A percentile compares a stretch with the other conserved stretches of the same genome.
Evolutionary conservation across 495 filamentous ascomycete genomes (phyloP).

Genomic region (Immersiella caudata): DNA sequence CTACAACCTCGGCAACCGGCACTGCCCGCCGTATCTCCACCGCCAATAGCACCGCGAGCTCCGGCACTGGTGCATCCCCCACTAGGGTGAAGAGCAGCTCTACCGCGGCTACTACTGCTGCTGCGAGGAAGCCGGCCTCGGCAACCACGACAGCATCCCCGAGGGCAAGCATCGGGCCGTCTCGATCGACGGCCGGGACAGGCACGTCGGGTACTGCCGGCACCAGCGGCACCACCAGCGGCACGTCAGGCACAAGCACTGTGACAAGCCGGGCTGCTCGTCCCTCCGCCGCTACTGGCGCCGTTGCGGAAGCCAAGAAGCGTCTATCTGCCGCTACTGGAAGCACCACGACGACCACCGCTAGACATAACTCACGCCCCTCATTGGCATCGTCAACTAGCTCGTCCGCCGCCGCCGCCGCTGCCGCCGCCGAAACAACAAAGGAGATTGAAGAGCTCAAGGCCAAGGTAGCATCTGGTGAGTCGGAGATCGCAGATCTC

Average conservation of each 20-base stretch:
- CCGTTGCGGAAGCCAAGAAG: slow-evolving; percentile 52
- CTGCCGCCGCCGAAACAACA: slow-evolving; percentile 39
- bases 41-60: slow-evolving; percentile 28
- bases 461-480: slow-evolving; percentile 48
- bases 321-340: slow-evolving; percentile 46
- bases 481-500: slow-evolving; percentile 53
- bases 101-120: slow-evolving; percentile 39
- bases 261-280: slow-evolving; percentile 38
- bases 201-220: slow-evolving; percentile 30
- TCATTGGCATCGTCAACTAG: slow-evolving; percentile 39
- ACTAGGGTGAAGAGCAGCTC: slow-evolving; percentile 40
- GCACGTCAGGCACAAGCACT: slow-evolving; percentile 24
- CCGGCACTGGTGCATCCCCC: slow-evolving; percentile 40
- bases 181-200: slow-evolving; percentile 6
- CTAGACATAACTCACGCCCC: slow-evolving; percentile 42
- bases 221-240: slow-evolving; percentile 30
- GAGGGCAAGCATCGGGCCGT: slow-evolving; percentile 33
- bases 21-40: slow-evolving; percentile 47
- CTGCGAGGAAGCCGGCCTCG: slow-evolving; percentile 45
- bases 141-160: slow-evolving; percentile 35
- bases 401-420: slow-evolving; percentile 38
- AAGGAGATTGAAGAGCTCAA: slow-evolving; percentile 58
- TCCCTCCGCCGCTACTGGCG: slow-evolving; percentile 34
- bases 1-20: slow-evolving; percentile 38
- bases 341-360: slow-evolving; percentile 26